A percentile compares a stretch with the other conserved stretches of the same genome.
Conservation (phyloP, 2,329 filamentous ascomycete species). For the Sporothrix brasiliensis region DNA sequence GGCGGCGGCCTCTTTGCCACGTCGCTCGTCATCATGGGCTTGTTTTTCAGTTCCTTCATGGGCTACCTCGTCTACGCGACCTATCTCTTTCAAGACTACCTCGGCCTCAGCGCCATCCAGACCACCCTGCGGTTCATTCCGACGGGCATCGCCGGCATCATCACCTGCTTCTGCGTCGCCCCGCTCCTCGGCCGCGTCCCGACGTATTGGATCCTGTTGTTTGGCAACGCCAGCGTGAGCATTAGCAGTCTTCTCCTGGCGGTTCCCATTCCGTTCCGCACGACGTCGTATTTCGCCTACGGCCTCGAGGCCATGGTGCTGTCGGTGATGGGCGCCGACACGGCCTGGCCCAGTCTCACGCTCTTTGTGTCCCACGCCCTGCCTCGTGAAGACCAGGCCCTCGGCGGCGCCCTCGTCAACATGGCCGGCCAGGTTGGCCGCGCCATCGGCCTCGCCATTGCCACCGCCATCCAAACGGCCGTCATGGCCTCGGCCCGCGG, state of each 20-base stretch:
- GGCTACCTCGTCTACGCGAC: slow-evolving; percentile 69
- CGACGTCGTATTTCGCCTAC: slow-evolving; percentile 67
- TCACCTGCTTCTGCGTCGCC: slow-evolving; percentile 60
- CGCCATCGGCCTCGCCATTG: slow-evolving; percentile 66
- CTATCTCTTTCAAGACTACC: slow-evolving; percentile 71
- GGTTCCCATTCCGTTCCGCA: slow-evolving; percentile 57
- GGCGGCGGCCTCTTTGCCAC: slow-evolving; percentile 56
- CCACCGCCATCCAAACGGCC: slow-evolving; percentile 65
- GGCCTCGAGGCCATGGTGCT: slow-evolving; percentile 68
- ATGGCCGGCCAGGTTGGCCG: slow-evolving; percentile 67
- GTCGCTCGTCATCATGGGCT: slow-evolving; percentile 65
- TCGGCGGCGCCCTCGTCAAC: slow-evolving; percentile 70
- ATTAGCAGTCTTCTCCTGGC: slow-evolving; percentile 60
- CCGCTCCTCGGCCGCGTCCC: slow-evolving; percentile 61
- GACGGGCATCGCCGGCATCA: slow-evolving; percentile 61
- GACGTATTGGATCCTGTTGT: slow-evolving; percentile 59
- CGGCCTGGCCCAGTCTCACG: slow-evolving; percentile 65
- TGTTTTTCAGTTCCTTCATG: slow-evolving; percentile 71
- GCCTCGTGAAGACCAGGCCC: slow-evolving; percentile 64
- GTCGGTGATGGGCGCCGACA: slow-evolving; percentile 67
- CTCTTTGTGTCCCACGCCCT: slow-evolving; percentile 67
- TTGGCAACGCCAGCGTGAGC: slow-evolving; percentile 59
- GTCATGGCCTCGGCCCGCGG: slow-evolving; percentile 57
- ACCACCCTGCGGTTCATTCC: slow-evolving; percentile 71
- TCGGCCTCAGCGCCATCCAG: slow-evolving; percentile 62